These are phyloP conservation scores for Vaccinium darrowii DNA, from an alignment of 148 eudicot species.

Conservation along the genomic window DNA sequence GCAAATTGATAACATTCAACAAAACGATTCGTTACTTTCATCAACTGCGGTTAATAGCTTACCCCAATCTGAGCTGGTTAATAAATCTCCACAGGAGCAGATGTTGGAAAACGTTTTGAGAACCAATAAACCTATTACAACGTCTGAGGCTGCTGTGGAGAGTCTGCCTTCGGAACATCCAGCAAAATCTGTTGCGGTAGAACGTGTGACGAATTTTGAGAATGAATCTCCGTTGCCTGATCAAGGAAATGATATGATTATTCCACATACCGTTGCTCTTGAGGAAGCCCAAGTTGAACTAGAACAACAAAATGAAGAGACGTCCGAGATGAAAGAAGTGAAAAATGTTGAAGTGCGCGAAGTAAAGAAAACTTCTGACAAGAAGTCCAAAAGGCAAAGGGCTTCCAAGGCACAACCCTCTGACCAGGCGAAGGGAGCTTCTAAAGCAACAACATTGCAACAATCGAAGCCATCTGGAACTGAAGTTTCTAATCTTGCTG, in stretches of 20 bases:
- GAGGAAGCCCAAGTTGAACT: conserved; percentile 33
- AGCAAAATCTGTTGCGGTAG: conserved; percentile 25
- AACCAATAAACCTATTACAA: conserved; percentile 22
- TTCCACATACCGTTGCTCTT: background rate
- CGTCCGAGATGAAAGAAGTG: conserved; percentile 37
- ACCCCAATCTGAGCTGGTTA: conserved; percentile 25
- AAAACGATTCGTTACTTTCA: conserved; percentile 18
- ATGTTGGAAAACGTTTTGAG: conserved; percentile 18
- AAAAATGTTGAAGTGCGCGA: conserved; percentile 51
- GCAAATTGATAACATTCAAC: conserved; percentile 31
- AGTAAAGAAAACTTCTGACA: conserved; percentile 59
- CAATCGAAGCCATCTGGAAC: conserved; percentile 44
- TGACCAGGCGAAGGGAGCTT: conserved; percentile 52
- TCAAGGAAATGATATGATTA: conserved; percentile 23
- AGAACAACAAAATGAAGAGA: conserved; percentile 32
- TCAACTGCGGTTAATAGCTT: conserved; percentile 26
- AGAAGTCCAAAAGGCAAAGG: conserved; percentile 76
- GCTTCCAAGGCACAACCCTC: conserved; percentile 68
- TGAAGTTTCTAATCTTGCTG: conserved; percentile 24
- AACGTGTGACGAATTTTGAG: conserved; percentile 19
- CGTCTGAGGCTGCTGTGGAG: conserved; percentile 21
- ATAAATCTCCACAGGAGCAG: conserved; percentile 31
- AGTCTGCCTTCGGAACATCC: conserved; percentile 21
- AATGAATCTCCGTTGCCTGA: conserved; percentile 26
- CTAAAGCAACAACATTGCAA: conserved; percentile 36